Percentiles rank a stretch among this genome's conserved stretches.
Conservation (phyloP, 2,329 filamentous ascomycete species). For the Nemania sp. region DNA sequence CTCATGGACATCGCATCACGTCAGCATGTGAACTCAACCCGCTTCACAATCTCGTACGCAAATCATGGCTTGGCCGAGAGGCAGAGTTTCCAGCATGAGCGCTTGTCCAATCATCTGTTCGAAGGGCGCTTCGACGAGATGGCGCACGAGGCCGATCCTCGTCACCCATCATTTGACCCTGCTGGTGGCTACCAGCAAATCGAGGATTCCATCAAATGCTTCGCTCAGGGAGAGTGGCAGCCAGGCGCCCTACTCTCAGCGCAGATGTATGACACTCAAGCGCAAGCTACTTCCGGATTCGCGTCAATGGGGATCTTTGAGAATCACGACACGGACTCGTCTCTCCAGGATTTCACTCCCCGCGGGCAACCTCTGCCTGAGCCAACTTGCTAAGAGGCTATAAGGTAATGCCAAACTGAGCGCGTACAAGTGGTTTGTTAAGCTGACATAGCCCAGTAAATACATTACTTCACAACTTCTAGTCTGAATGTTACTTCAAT, state of each 20-base stretch:
- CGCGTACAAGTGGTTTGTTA: no score
- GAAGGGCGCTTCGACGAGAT: slow-evolving; percentile 3
- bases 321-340: not conserved
- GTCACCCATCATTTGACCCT: not conserved
- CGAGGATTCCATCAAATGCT: not conserved
- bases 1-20: not conserved
- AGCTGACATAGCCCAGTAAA: no score
- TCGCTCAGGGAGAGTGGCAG: not conserved
- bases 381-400: no score
- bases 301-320: not conserved
- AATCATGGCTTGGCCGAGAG: not conserved
- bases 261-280: not conserved
- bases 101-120: not conserved
- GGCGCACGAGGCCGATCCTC: not conserved
- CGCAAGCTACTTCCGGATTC: not conserved
- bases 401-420: no score
- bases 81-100: not conserved
- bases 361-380: no score
- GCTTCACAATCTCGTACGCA: not conserved
- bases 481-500: no score
- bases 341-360: not conserved
- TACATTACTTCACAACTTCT: no score
- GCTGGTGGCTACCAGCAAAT: not conserved
- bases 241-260: not conserved
- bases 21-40: not conserved